Evolutionary conservation across 2,329 filamentous ascomycete species (phyloP).

Genomic region (Reticulascus tulasneorum): DNA sequence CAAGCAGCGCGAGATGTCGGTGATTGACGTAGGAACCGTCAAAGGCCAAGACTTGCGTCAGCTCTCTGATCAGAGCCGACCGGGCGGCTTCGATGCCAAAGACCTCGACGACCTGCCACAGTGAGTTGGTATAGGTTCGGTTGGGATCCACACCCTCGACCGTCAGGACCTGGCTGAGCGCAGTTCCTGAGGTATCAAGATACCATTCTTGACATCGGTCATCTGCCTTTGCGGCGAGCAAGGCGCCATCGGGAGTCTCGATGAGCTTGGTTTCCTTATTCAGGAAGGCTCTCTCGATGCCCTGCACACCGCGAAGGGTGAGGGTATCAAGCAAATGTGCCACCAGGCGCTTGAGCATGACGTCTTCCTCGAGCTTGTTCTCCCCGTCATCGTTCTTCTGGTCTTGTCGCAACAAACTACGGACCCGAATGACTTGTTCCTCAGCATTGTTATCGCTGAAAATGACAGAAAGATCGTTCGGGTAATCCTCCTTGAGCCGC

Average conservation of each 20-base stretch:
- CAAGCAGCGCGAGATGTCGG: slow-evolving; percentile 89
- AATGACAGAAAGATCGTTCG: slow-evolving; percentile 81
- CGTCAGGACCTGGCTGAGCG: slow-evolving; percentile 76
- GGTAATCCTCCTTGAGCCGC: slow-evolving; percentile 86
- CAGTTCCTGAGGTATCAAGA: slow-evolving; percentile 88
- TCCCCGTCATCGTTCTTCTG: slow-evolving; percentile 67
- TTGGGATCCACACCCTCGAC: slow-evolving; percentile 84
- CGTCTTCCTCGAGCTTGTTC: slow-evolving; percentile 72
- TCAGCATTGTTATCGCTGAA: slow-evolving; percentile 99
- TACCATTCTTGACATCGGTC: slow-evolving; percentile 86
- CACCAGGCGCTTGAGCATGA: slow-evolving; percentile 88
- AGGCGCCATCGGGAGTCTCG: slow-evolving; percentile 64
- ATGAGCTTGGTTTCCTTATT: slow-evolving; percentile 72
- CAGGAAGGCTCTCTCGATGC: slow-evolving; percentile 89
- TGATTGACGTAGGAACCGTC: slow-evolving; percentile 99
- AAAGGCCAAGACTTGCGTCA: slow-evolving; percentile 91
- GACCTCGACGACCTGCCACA: slow-evolving; percentile 90
- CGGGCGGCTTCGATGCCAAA: slow-evolving; percentile 96
- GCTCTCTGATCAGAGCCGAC: slow-evolving; percentile 77
- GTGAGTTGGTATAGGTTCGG: slow-evolving; percentile 90
- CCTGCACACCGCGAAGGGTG: slow-evolving; percentile 83
- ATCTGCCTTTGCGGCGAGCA: slow-evolving; percentile 71
- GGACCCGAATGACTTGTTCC: slow-evolving; percentile 88
- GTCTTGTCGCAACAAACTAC: slow-evolving; percentile 68
- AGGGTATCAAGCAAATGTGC: slow-evolving; percentile 87